Base-by-base conservation (phyloP, 805 yeast species). In the Kluyveromyces dobzhanskii region DNA sequence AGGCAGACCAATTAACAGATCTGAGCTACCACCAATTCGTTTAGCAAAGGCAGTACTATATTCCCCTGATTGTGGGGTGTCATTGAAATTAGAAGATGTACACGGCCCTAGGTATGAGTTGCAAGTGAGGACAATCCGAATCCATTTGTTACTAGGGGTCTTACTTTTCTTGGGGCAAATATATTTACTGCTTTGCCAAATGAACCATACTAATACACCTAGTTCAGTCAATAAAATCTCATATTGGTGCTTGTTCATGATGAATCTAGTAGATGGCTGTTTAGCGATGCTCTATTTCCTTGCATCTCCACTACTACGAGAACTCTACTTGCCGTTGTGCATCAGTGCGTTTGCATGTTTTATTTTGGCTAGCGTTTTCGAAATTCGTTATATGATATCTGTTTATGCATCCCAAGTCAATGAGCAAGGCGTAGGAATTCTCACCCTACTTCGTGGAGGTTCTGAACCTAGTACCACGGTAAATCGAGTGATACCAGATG, bases 61-160 rank as follows among this genome's bases (percentile, higher is more conserved):
- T 52, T 85, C 95, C 0, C 97, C 97, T 0, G 95, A 88, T 54
- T 88, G 97, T 65, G 94, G 88, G 0, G 53, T 80, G 2, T 54
- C 72, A 2, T 44, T 85, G 4, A 56, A 61, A 4, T 30, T 72
- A 5, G 56, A 57, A 6, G 45, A 51, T 5, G 58, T 65, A 2
- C 39, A 41, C 11, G 96, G 96, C 1, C 61, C 71, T n/a, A 73
- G 78, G 44, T 59, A 64, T 37, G 88, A 80, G 51, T 18, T 53
- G 2, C 62, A 63, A 32, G 55, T 60, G 14, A 44, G 59, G 17
- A 44, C 59, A 30, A 57, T 72, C 28, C 56, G 77, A 57, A 55
- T 54, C 8, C 57, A 67, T 44, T 39, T 73, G 3, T 39, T 79
- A 14, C 44, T 64, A 7, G 75, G 75, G 0, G 59, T 75, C 12